These are phyloP conservation scores for Ceratobasidium sp. DNA, from an alignment of 1,284 basidiomycete species.

Conservation along the genomic window DNA sequence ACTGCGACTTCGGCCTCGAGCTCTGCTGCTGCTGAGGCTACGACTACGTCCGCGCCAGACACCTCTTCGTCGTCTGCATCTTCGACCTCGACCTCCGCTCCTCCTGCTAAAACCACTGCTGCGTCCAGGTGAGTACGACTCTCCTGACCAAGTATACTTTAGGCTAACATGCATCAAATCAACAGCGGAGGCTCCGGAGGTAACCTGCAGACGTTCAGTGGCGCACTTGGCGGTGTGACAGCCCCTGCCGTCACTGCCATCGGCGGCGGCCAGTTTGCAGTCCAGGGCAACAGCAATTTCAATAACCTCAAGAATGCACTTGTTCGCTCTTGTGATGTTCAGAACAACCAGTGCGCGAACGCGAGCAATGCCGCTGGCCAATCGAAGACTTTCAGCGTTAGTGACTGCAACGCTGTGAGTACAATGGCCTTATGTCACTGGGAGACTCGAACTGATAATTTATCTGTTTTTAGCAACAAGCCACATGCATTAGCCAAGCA, in stretches of 20 bases:
- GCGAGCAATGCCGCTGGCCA: conserved; percentile 60
- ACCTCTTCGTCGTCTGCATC: conserved; percentile 38
- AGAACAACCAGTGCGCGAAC: conserved; percentile 67
- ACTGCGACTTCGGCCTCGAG: conserved; percentile 46
- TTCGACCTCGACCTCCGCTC: conserved; percentile 44
- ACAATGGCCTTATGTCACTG: background rate
- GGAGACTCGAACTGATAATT: background rate
- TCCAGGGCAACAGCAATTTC: conserved; percentile 46
- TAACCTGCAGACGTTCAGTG: conserved; percentile 57
- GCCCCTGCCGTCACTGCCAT: conserved; percentile 56
- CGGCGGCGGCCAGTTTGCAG: conserved; percentile 54
- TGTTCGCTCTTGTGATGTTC: conserved; percentile 63
- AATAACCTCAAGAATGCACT: conserved; percentile 53
- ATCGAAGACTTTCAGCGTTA: conserved; percentile 60
- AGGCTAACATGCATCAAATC: background rate
- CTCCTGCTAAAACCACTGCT: conserved; percentile 48
- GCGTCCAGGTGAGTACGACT: conserved; percentile 37
- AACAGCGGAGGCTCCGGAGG: conserved; percentile 44
- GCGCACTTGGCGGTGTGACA: conserved; percentile 56
- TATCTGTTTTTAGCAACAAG: conserved; percentile 36
- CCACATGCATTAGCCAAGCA: conserved; percentile 25
- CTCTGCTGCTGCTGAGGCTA: conserved; percentile 47
- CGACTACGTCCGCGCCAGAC: conserved; percentile 43
- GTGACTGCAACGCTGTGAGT: conserved; percentile 59
- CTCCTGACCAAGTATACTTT: background rate